Conservation (phyloP, 73 alveolate genomes). For the Durusdinium trenchii region DNA sequence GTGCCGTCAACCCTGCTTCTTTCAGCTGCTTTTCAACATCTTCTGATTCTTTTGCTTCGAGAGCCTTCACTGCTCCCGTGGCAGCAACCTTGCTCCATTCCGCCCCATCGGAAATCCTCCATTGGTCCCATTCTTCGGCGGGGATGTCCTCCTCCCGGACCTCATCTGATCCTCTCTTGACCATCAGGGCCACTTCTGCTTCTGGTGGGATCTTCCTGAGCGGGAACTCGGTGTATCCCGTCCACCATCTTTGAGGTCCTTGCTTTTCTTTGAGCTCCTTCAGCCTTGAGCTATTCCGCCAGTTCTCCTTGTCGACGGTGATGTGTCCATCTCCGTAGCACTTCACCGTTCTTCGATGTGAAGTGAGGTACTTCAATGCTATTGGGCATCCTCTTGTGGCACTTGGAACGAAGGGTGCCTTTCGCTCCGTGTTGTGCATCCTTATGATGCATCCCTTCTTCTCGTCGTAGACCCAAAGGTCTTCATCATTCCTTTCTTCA, state of each 20-base stretch:
- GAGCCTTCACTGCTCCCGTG: not conserved
- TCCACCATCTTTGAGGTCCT: constrained; percentile 10
- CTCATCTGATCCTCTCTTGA: not conserved
- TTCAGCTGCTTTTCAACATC: not conserved
- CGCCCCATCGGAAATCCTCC: not conserved
- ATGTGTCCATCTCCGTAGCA: not conserved
- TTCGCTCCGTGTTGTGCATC: not conserved
- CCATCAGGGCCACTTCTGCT: not conserved
- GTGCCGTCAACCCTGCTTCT: not conserved
- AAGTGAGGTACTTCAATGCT: not conserved
- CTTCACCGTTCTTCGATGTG: not conserved
- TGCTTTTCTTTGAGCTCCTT: not conserved
- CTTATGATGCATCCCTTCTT: not conserved
- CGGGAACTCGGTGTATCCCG: constrained; percentile 1
- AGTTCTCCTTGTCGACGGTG: not conserved
- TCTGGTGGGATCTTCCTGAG: not conserved
- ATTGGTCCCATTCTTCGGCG: not conserved
- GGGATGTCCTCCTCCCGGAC: not conserved
- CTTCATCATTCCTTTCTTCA: not conserved
- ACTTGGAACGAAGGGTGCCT: not conserved
- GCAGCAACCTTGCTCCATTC: constrained; percentile 25
- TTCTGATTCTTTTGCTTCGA: not conserved
- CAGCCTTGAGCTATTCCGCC: not conserved
- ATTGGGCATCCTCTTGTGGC: not conserved
- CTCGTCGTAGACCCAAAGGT: not conserved